phyloP scores from a whole-genome alignment of 257 asterid species.

The Nicotiana sylvestris region DNA sequence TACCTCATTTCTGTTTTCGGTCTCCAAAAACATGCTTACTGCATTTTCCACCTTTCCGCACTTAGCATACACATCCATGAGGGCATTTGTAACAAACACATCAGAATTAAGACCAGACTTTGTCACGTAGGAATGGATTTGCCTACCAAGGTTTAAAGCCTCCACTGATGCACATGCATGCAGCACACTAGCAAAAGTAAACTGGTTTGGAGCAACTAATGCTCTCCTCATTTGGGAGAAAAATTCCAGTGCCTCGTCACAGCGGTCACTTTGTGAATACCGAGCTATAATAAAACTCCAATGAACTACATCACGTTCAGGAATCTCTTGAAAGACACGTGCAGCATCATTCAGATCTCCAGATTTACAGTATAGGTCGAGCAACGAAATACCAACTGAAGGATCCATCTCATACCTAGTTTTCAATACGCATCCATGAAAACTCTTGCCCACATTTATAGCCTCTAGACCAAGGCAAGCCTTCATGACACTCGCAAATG shows the following conservation, averaged over 20 bases:
- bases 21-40: conserved; percentile 46
- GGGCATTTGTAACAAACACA: conserved; percentile 70
- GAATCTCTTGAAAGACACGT: conserved; percentile 68
- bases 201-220: conserved; percentile 65
- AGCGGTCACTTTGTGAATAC: conserved; percentile 65
- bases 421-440: conserved; percentile 70
- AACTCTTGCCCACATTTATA: conserved; percentile 49
- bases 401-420: conserved; percentile 65
- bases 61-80: conserved; percentile 90
- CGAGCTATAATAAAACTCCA: conserved; percentile 98
- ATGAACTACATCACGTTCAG: conserved; percentile 72
- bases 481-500: conserved; percentile 73
- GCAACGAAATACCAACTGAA: conserved; percentile 81
- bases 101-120: conserved; percentile 65
- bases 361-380: conserved; percentile 65
- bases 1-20: conserved; percentile 55
- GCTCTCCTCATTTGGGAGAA: conserved; percentile 60
- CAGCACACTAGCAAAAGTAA: conserved; percentile 81
- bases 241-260: conserved; percentile 63
- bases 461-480: conserved; percentile 72
- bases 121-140: conserved; percentile 56
- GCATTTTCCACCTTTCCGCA: conserved; percentile 65
- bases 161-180: conserved; percentile 75
- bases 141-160: conserved; percentile 57
- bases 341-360: conserved; percentile 70